Conservation (phyloP, 208 protist species). For the Tritrichomonas foetus region DNA sequence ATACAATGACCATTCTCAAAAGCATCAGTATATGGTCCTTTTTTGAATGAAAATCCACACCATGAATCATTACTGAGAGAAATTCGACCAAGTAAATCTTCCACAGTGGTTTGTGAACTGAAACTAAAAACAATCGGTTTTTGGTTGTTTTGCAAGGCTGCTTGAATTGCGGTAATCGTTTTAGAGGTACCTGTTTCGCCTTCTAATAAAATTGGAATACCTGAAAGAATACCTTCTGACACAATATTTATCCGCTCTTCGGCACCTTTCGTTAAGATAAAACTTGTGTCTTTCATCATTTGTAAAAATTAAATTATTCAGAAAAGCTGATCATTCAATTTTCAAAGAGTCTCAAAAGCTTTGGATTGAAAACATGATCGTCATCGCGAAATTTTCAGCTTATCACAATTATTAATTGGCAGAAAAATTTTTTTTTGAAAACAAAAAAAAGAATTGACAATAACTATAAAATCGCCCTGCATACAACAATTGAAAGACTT, state of each 20-base stretch:
- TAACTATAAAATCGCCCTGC: no score
- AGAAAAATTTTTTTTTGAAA: no score
- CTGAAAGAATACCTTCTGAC: neutral
- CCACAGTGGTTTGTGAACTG: neutral
- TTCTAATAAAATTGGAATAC: neutral
- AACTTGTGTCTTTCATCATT: no score
- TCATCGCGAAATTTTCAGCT: no score
- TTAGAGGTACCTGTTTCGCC: constrained; percentile 2
- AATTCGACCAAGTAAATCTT: constrained; percentile 1
- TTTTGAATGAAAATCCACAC: neutral
- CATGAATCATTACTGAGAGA: neutral
- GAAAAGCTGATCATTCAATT: no score
- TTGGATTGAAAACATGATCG: no score
- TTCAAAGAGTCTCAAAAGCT: no score
- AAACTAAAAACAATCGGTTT: constrained; percentile 32
- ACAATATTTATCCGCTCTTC: neutral
- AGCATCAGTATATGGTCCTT: neutral
- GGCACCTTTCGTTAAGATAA: neutral
- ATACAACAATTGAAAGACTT: no score
- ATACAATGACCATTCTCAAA: constrained; percentile 22
- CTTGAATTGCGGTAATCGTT: neutral
- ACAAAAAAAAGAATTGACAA: no score
- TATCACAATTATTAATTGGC: no score
- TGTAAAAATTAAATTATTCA: no score
- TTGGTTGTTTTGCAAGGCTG: neutral